A percentile compares a stretch with the other conserved stretches of the same genome.
phyloP scores from a whole-genome alignment of 345 rosid species.

The Bruguiera parviflora region DNA sequence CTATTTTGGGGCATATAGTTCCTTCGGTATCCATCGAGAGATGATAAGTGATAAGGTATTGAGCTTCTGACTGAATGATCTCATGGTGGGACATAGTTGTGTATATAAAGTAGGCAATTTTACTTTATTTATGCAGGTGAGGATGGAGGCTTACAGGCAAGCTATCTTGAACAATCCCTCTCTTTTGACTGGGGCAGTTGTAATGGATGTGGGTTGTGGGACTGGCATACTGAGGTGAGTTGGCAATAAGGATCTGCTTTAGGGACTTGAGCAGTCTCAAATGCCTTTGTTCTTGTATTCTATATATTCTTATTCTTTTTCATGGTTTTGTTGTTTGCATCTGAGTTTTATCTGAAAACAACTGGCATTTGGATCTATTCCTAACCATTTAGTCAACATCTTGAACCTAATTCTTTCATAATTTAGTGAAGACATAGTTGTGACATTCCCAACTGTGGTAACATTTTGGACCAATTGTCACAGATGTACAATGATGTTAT shows the following conservation, averaged over 20 bases:
- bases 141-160: slow-evolving; percentile 79
- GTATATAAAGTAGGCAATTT: not conserved
- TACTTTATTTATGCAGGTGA: slow-evolving; percentile 45
- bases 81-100: not conserved
- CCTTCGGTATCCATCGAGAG: slow-evolving; percentile 85
- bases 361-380: not conserved
- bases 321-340: not conserved
- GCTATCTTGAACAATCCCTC: slow-evolving; percentile 81
- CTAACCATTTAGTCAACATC: not conserved
- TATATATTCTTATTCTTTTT: not conserved
- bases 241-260: not conserved
- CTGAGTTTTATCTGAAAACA: not conserved
- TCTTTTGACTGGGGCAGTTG: slow-evolving; percentile 66
- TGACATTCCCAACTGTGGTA: too few relatives aligned
- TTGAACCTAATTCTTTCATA: slow-evolving; percentile 1
- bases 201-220: slow-evolving; percentile 99
- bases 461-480: too few relatives aligned
- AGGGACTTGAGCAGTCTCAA: not conserved
- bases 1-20: slow-evolving; percentile 88
- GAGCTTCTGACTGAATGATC: slow-evolving; percentile 4
- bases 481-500: too few relatives aligned
- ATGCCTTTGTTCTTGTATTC: not conserved
- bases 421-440: not conserved
- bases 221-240: slow-evolving; percentile 86
- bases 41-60: slow-evolving; percentile 90